A percentile compares a stretch with the other conserved stretches of the same genome.
These are phyloP conservation scores for Truncatella angustata DNA, from an alignment of 2,329 filamentous ascomycete species.

Conservation along the genomic window DNA sequence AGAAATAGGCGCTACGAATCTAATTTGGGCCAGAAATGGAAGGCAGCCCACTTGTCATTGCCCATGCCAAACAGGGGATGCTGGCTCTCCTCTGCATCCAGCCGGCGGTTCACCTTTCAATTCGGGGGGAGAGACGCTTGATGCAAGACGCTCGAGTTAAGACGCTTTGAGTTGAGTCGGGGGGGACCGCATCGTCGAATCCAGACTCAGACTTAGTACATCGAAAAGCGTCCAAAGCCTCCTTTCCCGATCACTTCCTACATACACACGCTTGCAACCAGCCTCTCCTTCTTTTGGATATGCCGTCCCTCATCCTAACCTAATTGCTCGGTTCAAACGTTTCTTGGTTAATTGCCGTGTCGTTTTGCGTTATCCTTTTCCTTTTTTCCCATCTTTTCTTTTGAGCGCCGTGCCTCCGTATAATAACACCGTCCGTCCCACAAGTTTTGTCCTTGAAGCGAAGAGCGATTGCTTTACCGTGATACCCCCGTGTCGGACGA, in stretches of 20 bases:
- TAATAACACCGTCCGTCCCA: constrained; percentile 1
- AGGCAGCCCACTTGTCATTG: not conserved
- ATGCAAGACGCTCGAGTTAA: no score
- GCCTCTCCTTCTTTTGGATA: not conserved
- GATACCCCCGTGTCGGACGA: not conserved
- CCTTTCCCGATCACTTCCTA: not conserved
- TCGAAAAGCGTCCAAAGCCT: no score
- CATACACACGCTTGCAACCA: not conserved
- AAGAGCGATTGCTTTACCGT: no score
- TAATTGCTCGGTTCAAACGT: not conserved
- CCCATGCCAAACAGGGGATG: not conserved
- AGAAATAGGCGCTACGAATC: not conserved
- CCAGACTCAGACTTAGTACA: no score
- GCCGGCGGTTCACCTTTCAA: no score
- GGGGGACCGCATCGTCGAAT: no score
- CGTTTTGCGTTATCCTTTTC: not conserved
- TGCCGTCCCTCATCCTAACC: not conserved
- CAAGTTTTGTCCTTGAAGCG: not conserved
- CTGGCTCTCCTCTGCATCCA: no score
- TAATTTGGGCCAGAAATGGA: not conserved
- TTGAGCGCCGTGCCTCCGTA: not conserved
- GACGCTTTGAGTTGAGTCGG: no score
- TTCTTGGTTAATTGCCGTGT: constrained; percentile 6
- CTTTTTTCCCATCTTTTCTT: not conserved
- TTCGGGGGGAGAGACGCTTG: no score